phyloP scores from a whole-genome alignment of 2,329 filamentous ascomycete genomes.

The Fusarium succisae region DNA sequence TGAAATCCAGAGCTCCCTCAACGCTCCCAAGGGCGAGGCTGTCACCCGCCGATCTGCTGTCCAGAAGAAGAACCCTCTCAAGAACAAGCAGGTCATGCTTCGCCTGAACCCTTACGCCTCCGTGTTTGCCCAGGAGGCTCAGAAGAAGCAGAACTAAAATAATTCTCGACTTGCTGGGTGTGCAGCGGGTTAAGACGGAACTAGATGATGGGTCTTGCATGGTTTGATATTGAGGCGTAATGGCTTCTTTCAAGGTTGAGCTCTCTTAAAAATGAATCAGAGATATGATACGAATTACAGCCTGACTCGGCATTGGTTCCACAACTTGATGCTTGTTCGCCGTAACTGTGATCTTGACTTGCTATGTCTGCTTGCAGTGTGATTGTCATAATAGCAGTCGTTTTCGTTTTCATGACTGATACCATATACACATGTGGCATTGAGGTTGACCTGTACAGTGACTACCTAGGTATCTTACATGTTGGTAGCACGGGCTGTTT shows the following conservation, averaged over 20 bases:
- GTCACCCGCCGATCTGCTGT: constrained; percentile 89
- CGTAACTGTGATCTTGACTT: not conserved
- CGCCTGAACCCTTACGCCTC: constrained; percentile 98
- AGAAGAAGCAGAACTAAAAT: constrained; percentile 53
- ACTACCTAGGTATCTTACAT: not conserved
- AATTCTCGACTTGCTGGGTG: constrained; percentile 49
- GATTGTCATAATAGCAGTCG: not conserved
- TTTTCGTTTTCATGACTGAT: not conserved
- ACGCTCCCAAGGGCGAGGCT: constrained; percentile 88
- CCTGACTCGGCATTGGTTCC: constrained; percentile 34
- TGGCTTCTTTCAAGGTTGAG: constrained; percentile 50
- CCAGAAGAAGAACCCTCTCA: constrained; percentile 99
- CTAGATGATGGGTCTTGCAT: constrained; percentile 43
- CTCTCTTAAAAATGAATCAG: constrained; percentile 48
- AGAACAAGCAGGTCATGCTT: constrained; percentile 98
- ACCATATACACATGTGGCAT: not conserved
- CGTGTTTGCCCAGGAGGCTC: constrained; percentile 78
- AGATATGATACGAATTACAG: constrained; percentile 48
- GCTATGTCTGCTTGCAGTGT: not conserved
- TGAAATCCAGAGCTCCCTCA: constrained; percentile 96
- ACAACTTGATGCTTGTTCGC: not conserved
- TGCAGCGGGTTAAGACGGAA: constrained; percentile 47
- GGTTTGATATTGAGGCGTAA: constrained; percentile 52
- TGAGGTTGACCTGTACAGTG: not conserved
- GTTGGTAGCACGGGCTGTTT: not conserved